Evolutionary conservation across 179 eudicot species (phyloP), one percentile per base, ranked within the genome.

Genomic region (Gypsophila paniculata): DNA sequence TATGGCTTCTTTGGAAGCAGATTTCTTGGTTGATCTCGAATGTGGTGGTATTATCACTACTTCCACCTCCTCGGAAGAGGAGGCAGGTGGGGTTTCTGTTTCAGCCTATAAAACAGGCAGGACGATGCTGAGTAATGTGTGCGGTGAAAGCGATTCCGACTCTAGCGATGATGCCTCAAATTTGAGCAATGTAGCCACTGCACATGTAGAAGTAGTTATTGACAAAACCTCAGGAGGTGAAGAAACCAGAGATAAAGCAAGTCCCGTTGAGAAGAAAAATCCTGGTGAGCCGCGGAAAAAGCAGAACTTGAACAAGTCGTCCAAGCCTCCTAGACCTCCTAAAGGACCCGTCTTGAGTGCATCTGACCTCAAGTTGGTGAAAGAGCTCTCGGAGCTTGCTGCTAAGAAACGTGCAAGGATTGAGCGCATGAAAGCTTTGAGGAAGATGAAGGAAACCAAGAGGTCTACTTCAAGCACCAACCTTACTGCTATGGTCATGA

Each of bases 241-340:
- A 57, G 80, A 79, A 58, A 48, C 61, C 13, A n/a, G n/a, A n/a
- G n/a, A n/a, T n/a, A n/a, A n/a, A n/a, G n/a, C n/a, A n/a, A 54
- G 76, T 61, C 65, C 71, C 22, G 8, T 75, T 25, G 82, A 79
- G 49, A 79, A 82, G 68, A 73, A 68, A 71, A 73, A 32, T 65
- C 29, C 73, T 9, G 74, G 69, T 38, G 80, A 75, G 39, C 62
- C 65, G 18, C 48, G 71, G 7, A 77, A 75, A 49, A 84, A 74
- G 65, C 65, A 58, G 12, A 61, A 69, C 72, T 64, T 58, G 29
- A 84, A 81, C 51, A 84, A 74, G 65, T 80, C 84, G 11, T 57
- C 82, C 39, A 84, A 79, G 78, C 87, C 87, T 21, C 87, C 87
- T 6, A 79, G 84, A 10, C 87, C 87, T 61, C 87, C 85, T 54